Conservation (phyloP, 1,139 yeast genomes). For the Saccharomyces uvarum region DNA sequence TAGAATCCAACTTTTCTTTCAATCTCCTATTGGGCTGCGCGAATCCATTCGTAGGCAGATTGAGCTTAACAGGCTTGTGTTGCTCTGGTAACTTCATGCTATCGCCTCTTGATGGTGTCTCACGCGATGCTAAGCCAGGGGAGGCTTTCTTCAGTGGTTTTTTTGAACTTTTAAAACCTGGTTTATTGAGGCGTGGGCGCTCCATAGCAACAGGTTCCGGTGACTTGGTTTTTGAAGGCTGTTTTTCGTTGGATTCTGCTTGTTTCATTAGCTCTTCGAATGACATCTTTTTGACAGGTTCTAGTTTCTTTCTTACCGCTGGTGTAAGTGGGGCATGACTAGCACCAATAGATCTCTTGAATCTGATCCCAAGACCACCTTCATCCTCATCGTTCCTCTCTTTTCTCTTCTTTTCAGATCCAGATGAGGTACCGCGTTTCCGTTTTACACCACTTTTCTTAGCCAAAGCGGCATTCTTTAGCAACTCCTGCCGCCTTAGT, state of each 20-base stretch:
- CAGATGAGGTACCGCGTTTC: slow-evolving; percentile 9
- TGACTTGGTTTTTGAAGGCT: neutral
- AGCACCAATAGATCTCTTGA: slow-evolving; percentile 16
- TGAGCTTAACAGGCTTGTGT: neutral
- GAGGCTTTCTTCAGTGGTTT: neutral
- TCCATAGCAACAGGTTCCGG: neutral
- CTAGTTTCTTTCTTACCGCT: slow-evolving; percentile 17
- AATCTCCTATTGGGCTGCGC: slow-evolving; percentile 16
- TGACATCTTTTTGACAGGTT: slow-evolving; percentile 42
- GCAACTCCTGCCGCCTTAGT: slow-evolving; percentile 49
- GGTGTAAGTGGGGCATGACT: slow-evolving; percentile 1
- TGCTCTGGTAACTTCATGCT: neutral
- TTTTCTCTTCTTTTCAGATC: slow-evolving; percentile 11
- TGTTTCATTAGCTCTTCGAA: slow-evolving; percentile 64
- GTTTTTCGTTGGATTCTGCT: slow-evolving; percentile 47
- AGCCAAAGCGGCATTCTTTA: slow-evolving; percentile 29
- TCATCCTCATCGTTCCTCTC: slow-evolving; percentile 13
- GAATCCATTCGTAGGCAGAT: neutral
- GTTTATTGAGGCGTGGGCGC: slow-evolving; percentile 8
- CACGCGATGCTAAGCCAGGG: neutral
- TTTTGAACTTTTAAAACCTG: slow-evolving; percentile 11
- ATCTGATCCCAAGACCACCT: slow-evolving; percentile 12
- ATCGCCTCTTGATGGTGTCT: neutral
- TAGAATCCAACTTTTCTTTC: slow-evolving; percentile 16
- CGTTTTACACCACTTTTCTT: slow-evolving; percentile 5